Evolutionary conservation across 2,329 filamentous ascomycete genomes (phyloP).

Genomic region (Trichoderma koningii): DNA sequence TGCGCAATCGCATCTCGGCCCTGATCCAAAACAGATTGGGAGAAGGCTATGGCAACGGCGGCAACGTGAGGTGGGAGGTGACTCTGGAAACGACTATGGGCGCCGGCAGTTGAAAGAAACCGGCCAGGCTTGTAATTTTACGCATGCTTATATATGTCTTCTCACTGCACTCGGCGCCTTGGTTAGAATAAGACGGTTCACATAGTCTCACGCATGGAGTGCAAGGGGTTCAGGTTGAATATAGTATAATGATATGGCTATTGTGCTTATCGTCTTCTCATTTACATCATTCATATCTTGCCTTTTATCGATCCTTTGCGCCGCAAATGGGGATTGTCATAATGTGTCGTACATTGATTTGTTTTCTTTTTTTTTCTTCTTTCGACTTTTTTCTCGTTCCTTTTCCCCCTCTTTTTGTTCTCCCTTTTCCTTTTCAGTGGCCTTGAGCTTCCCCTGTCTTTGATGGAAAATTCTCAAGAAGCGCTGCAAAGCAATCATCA

Average conservation of each 20-base stretch:
- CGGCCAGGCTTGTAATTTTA: neutral
- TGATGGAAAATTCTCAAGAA: too few relatives aligned
- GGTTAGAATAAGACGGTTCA: neutral
- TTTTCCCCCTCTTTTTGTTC: too few relatives aligned
- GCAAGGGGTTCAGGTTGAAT: neutral
- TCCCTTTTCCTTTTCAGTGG: too few relatives aligned
- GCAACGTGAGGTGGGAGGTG: constrained; percentile 87
- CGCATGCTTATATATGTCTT: neutral
- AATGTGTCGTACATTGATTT: too few relatives aligned
- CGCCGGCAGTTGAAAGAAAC: constrained; percentile 30
- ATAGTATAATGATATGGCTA: neutral
- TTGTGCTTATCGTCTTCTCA: too few relatives aligned
- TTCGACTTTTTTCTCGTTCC: too few relatives aligned
- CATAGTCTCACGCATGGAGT: neutral
- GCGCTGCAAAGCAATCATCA: neutral
- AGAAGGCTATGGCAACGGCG: constrained; percentile 80
- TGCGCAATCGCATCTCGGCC: constrained; percentile 74
- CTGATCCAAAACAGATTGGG: constrained; percentile 84
- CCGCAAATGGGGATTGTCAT: neutral
- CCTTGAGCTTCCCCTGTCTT: too few relatives aligned
- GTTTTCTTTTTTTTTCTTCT: too few relatives aligned
- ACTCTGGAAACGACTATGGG: constrained; percentile 71
- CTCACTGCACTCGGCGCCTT: neutral
- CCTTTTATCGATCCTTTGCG: neutral
- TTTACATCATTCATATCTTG: neutral